phyloP scores from a whole-genome alignment of 2,329 filamentous ascomycete species.

The Canariomyces notabilis region DNA sequence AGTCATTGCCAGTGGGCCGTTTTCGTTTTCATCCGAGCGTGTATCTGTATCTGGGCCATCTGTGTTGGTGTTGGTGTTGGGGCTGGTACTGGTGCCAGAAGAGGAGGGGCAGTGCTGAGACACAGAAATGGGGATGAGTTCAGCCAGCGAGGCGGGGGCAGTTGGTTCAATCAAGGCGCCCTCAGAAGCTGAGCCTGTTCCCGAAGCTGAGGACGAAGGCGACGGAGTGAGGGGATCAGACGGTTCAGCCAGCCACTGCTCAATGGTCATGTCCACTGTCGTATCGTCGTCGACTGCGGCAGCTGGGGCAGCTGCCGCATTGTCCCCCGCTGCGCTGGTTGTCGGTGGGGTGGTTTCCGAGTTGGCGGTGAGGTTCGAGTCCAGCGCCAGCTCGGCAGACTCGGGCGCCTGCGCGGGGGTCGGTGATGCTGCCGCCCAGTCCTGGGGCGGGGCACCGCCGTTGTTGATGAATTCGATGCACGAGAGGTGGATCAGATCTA shows the following conservation, averaged over 20 bases:
- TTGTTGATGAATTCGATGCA: constrained; percentile 17
- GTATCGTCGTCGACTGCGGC: constrained; percentile 8
- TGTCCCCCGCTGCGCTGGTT: neutral
- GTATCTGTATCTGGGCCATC: neutral
- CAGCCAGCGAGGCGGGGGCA: too few species aligned
- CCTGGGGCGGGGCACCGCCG: constrained; percentile 1
- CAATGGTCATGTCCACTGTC: constrained; percentile 19
- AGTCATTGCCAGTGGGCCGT: too few species aligned
- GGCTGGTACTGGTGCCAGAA: neutral
- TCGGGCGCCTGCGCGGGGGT: neutral
- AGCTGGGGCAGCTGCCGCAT: neutral
- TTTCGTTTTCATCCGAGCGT: too few species aligned
- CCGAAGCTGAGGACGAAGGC: neutral
- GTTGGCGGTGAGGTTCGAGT: neutral
- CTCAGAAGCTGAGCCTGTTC: too few species aligned
- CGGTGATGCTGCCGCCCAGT: constrained; percentile 4
- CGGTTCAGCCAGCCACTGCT: constrained; percentile 28
- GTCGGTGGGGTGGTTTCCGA: neutral
- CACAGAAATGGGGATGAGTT: too few species aligned
- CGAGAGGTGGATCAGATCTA: constrained; percentile 18
- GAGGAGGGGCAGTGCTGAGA: too few species aligned
- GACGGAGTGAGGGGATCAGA: neutral
- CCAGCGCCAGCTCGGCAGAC: neutral
- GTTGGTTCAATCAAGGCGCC: too few species aligned
- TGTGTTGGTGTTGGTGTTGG: neutral